These are phyloP conservation scores for Boletus huronensis DNA, from an alignment of 768 basidiomycete genomes.

Conservation along the genomic window DNA sequence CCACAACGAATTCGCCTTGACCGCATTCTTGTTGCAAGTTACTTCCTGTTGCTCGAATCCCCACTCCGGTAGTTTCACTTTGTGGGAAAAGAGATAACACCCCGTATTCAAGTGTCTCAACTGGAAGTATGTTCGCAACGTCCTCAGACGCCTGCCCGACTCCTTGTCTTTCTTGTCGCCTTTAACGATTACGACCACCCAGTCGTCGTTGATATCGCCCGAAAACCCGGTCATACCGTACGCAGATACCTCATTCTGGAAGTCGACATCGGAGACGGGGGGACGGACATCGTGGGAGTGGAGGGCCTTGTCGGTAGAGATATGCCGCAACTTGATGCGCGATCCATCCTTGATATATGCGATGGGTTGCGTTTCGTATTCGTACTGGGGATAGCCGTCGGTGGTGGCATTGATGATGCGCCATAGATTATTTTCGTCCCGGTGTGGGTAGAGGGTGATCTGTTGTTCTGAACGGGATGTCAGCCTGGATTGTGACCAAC, in stretches of 20 bases:
- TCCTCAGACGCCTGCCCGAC: constrained; percentile 67
- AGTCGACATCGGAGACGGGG: constrained; percentile 95
- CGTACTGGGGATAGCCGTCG: constrained; percentile 38
- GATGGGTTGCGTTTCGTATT: constrained; percentile 54
- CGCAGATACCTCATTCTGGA: constrained; percentile 96
- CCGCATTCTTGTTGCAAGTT: constrained; percentile 98
- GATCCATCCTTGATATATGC: constrained; percentile 60
- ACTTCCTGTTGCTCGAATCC: constrained; percentile 98
- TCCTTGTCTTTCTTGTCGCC: constrained; percentile 62
- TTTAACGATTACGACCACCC: constrained; percentile 81
- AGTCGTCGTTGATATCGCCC: constrained; percentile 93
- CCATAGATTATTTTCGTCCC: constrained; percentile 97
- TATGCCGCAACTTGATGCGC: constrained; percentile 80
- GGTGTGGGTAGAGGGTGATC: constrained; percentile 96
- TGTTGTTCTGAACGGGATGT: constrained; percentile 75
- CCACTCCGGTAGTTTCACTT: constrained; percentile 97
- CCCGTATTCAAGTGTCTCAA: constrained; percentile 83
- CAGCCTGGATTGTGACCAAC: neutral
- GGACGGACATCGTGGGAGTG: constrained; percentile 96
- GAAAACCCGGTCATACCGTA: constrained; percentile 85
- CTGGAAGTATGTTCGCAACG: constrained; percentile 79
- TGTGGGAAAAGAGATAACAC: constrained; percentile 97
- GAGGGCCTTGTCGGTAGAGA: constrained; percentile 75
- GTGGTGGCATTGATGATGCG: constrained; percentile 72
- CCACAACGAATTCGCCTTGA: constrained; percentile 87